Base-by-base conservation (phyloP, 768 basidiomycete genomes). In the Leccinum broughii region DNA sequence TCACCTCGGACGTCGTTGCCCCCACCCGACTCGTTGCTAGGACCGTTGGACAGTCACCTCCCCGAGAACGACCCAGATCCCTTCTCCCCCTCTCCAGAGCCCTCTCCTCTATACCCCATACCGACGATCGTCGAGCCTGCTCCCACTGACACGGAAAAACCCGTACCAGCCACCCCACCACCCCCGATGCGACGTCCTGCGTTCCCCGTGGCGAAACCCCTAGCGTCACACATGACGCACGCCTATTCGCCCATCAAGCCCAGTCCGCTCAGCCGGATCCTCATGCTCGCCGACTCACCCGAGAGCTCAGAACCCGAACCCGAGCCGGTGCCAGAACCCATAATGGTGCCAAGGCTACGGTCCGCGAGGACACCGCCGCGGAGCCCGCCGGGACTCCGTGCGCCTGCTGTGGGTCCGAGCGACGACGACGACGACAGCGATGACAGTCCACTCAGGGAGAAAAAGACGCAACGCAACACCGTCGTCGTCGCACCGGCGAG, bases 181-280 rank as follows among this genome's bases (percentile, higher is more conserved):
- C 48, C 48, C n/a, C 39, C 37, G 34, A 44, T 14, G 51, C 58
- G 39, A 75, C 74, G 1, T 56, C 66, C n/a, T n/a, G 14, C 83
- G 2, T 90, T 88, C 75, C 88, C 88, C 0, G 76, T 87, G 50
- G 88, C 89, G 2, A 92, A 89, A 66, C 89, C 90, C 11, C 76
- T 87, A 53, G 86, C 83, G 2, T 74, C 79, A 56, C 84, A 81
- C 57, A 89, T 90, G 86, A 79, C 83, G 4, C 91, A 93, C 63
- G 89, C 90, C 0, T 93, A 93, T 63, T 92, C 92, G 0, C 91
- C 91, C 30, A 86, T 78, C 3, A 87, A 85, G 70, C 91, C 92
- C 0, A 92, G 89, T 62, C 91, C 91, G 3, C 78, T 93, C 34
- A 91, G 89, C 61, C 83, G 90, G 11, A 91, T 93, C 56, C 78